Percentiles rank a stretch among this genome's conserved stretches.
Evolutionary conservation across 2,329 filamentous ascomycete genomes (phyloP).

Genomic region (Hypomyces rosellus): DNA sequence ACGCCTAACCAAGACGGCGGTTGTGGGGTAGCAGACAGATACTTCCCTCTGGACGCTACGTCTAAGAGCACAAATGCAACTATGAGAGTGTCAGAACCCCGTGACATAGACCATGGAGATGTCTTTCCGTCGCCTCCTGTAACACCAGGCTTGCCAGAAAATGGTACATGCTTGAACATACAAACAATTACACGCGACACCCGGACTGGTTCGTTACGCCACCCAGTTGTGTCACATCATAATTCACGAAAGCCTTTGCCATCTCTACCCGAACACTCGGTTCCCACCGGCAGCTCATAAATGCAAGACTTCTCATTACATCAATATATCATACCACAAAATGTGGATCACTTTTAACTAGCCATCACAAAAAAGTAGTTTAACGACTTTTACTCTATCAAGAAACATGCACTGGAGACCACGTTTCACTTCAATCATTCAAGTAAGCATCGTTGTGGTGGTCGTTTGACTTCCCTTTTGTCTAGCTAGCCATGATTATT

Average conservation of each 20-base stretch:
- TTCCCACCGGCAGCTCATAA: constrained; percentile 3
- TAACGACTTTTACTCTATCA: too few relatives aligned
- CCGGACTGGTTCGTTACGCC: neutral
- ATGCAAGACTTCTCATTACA: neutral
- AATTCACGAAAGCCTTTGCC: constrained; percentile 36
- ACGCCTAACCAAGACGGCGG: neutral
- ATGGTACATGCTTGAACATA: constrained; percentile 10
- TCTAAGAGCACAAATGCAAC: constrained; percentile 1
- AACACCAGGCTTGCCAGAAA: constrained; percentile 17
- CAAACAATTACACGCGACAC: constrained; percentile 4
- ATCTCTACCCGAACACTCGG: constrained; percentile 18
- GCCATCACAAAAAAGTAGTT: too few relatives aligned
- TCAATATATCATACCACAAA: neutral
- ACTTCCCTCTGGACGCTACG: neutral
- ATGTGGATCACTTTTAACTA: neutral
- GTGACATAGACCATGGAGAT: neutral
- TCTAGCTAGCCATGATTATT: constrained; percentile 11
- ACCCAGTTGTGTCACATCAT: constrained; percentile 7
- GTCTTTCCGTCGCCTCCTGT: constrained; percentile 21
- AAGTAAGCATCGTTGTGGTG: neutral
- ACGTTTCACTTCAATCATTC: neutral
- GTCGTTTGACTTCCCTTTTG: neutral
- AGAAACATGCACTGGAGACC: neutral
- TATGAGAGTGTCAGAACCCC: neutral
- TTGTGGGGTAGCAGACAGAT: too few relatives aligned